A percentile compares a stretch with the other conserved stretches of the same genome.
Conservation (phyloP, 305 asterid genomes). For the Ilex paraguariensis region DNA sequence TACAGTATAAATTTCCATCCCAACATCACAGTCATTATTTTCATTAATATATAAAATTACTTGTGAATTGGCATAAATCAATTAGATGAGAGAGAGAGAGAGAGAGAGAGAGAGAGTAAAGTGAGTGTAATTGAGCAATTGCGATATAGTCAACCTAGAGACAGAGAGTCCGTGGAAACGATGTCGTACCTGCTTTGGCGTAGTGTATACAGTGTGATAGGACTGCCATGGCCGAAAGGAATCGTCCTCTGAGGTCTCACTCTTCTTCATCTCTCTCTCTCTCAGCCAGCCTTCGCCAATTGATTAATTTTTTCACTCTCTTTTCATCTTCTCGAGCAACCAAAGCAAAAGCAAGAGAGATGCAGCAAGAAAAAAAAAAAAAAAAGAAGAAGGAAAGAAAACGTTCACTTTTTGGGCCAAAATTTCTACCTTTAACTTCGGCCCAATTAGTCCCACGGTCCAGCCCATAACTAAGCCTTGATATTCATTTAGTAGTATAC, state of each 20-base stretch:
- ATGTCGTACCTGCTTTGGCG: conserved; percentile 78
- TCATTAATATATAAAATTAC: no score
- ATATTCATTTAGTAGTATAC: no score
- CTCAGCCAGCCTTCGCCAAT: neutral
- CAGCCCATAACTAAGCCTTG: no score
- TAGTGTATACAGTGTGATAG: conserved; percentile 73
- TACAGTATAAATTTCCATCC: conserved; percentile 18
- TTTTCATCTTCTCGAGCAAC: neutral
- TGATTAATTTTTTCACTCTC: neutral
- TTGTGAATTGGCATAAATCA: neutral
- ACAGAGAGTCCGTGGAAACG: neutral
- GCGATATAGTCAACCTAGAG: neutral
- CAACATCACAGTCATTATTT: no score
- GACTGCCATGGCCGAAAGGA: conserved; percentile 86
- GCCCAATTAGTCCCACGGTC: no score
- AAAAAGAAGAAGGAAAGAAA: no score
- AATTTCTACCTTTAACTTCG: no score
- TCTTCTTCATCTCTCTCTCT: conserved; percentile 33
- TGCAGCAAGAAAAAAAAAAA: no score
- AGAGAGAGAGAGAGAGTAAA: neutral
- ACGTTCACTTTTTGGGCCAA: no score
- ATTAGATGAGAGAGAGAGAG: neutral
- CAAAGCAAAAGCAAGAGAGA: no score
- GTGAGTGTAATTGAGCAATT: neutral
- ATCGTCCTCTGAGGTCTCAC: conserved; percentile 27